A percentile compares a stretch with the other conserved stretches of the same genome.
These are phyloP conservation scores for Diversispora epigaea DNA, from an alignment of 192 early-diverging fungal genomes.

Conservation along the genomic window DNA sequence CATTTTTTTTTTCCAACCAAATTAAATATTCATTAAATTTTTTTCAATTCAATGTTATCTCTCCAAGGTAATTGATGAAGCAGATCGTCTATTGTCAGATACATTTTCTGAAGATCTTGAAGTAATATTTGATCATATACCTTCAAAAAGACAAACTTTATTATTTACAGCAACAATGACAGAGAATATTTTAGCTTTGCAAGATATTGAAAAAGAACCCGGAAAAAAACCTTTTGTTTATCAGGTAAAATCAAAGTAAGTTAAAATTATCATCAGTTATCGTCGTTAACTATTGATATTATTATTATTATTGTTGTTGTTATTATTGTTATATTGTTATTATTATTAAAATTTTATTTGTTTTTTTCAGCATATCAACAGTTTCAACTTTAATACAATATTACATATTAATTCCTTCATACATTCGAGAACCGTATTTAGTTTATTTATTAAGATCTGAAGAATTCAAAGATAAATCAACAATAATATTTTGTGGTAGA, in stretches of 20 bases:
- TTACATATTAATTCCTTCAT: constrained; percentile 91
- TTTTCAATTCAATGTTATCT: not conserved
- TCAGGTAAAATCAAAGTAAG: constrained; percentile 47
- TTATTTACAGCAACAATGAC: constrained; percentile 98
- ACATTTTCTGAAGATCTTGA: constrained; percentile 84
- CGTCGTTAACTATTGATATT: not conserved
- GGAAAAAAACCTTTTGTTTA: constrained; percentile 53
- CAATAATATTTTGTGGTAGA: constrained; percentile 90
- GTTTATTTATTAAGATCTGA: constrained; percentile 73
- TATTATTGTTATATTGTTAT: not conserved
- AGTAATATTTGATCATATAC: constrained; percentile 73
- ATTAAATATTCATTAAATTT: not conserved
- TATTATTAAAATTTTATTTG: constrained; percentile 46
- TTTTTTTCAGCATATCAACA: constrained; percentile 54
- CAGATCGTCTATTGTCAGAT: constrained; percentile 83
- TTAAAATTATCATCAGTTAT: too few relatives aligned
- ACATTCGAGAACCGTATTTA: constrained; percentile 87
- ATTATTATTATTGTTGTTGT: not conserved
- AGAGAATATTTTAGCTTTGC: constrained; percentile 74
- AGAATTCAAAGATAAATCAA: constrained; percentile 71
- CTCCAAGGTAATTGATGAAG: constrained; percentile 80
- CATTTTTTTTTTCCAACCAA: not conserved
- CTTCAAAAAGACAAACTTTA: constrained; percentile 85
- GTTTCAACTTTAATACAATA: constrained; percentile 85
- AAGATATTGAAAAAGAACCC: constrained; percentile 44